A percentile compares a stretch with the other conserved stretches of the same genome.
phyloP scores from a whole-genome alignment of 2,329 filamentous ascomycete genomes.

The Nothophoma quercina region DNA sequence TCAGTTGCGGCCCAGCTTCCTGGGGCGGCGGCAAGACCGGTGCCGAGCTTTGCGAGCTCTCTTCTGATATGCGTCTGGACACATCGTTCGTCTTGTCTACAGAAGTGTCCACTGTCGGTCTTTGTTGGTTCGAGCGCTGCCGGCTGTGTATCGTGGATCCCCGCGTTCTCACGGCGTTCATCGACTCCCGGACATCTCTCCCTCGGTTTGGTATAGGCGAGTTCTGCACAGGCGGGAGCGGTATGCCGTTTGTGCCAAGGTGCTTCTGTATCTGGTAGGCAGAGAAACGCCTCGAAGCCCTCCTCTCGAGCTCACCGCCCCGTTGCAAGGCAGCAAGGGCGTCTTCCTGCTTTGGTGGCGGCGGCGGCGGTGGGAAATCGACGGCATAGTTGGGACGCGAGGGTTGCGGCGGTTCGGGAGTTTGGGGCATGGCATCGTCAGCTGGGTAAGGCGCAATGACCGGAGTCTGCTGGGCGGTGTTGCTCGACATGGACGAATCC shows the following conservation, averaged over 20 bases:
- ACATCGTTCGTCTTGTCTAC: constrained; percentile 62
- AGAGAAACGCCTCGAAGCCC: constrained; percentile 92
- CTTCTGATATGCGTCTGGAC: constrained; percentile 68
- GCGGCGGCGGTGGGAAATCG: constrained; percentile 75
- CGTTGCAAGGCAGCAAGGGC: constrained; percentile 89
- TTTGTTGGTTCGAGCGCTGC: constrained; percentile 58
- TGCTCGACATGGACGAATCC: constrained; percentile 74
- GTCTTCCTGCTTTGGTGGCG: constrained; percentile 83
- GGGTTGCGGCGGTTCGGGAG: constrained; percentile 42
- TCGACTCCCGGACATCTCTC: constrained; percentile 82
- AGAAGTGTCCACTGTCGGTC: constrained; percentile 64
- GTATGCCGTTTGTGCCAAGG: constrained; percentile 83
- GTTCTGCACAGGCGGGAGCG: constrained; percentile 79
- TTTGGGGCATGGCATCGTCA: constrained; percentile 59
- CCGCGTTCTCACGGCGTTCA: constrained; percentile 73
- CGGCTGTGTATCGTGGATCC: constrained; percentile 63
- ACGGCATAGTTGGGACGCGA: constrained; percentile 56
- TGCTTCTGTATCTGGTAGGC: constrained; percentile 97
- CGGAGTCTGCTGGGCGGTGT: constrained; percentile 77
- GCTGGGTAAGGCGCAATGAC: constrained; percentile 77
- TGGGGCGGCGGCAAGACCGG: constrained; percentile 46
- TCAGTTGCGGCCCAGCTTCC: constrained; percentile 42
- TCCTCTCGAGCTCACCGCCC: constrained; percentile 88
- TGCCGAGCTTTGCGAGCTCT: constrained; percentile 55
- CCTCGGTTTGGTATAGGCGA: constrained; percentile 86